Evolutionary conservation across 139 green algal species (phyloP), one percentile per base, ranked within the genome.

Genomic region (Asterochloris sp.): DNA sequence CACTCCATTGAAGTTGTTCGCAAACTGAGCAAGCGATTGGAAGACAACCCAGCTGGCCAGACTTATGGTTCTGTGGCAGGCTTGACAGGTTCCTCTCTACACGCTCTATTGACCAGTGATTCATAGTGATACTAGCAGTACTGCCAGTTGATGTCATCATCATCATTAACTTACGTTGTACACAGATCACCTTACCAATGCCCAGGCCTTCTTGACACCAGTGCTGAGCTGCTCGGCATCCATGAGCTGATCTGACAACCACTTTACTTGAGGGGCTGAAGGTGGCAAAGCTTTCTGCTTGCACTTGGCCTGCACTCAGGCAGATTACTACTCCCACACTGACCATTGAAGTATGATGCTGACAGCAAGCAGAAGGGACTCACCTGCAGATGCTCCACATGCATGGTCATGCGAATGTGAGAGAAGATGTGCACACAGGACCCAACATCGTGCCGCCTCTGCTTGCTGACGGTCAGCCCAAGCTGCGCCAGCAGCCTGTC

Each of bases 341-440:
- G 38, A 54, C 38, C 38, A 54, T 54, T 54, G 38, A 6, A 10
- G 2, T 2, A 6, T 54, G 38, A 54, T 54, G 38, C 38, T 54
- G 38, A 6, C 38, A 54, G 38, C 38, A 54, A 54, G 38, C 38
- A 54, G 38, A 54, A 54, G 38, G 6, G 9, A 12, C 74, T 13
- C 66, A 78, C 83, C 84, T 88, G 66, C 27, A 94, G 62, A 47
- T 76, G 47, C 78, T 94, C 89, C 71, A 92, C 87, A 69, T 83
- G 78, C 77, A 91, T 82, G 4, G 87, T 93, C 85, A 92, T 90
- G 62, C 84, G 79, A 69, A 95, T 93, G 81, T 95, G 91, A n/a
- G 87, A 92, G 80, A 95, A 95, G 4, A 93, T 85, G 78, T 95
- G 91, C 10, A 87, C 84, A 21, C 88, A 24, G 26, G 73, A 69